A percentile compares a stretch with the other conserved stretches of the same genome.
phyloP scores from a whole-genome alignment of 2,329 filamentous ascomycete species.

The Ceratocystis lukuohia region DNA sequence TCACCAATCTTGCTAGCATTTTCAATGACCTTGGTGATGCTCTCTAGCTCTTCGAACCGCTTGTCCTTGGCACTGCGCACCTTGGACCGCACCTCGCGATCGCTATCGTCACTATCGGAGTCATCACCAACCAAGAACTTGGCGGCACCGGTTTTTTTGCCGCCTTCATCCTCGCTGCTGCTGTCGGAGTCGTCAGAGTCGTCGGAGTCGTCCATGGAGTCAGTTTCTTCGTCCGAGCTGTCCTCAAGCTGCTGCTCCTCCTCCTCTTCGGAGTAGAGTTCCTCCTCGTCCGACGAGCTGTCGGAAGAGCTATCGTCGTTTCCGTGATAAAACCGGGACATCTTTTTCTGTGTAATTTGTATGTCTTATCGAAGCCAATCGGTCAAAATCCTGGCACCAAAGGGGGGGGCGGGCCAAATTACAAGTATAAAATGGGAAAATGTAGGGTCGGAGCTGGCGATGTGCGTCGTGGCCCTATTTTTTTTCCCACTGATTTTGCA shows the following conservation, averaged over 20 bases:
- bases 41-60: slow-evolving; percentile 83
- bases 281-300: slow-evolving; percentile 91
- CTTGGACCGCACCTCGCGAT: slow-evolving; percentile 70
- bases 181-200: slow-evolving; percentile 39
- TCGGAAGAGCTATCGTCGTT: slow-evolving; percentile 88
- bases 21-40: slow-evolving; percentile 79
- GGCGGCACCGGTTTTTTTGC: slow-evolving; percentile 56
- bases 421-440: slow-evolving; percentile 15
- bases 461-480: slow-evolving; percentile 17
- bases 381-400: not conserved
- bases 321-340: slow-evolving; percentile 96
- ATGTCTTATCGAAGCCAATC: not conserved
- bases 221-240: slow-evolving; percentile 37
- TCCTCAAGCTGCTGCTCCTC: slow-evolving; percentile 38
- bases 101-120: slow-evolving; percentile 71
- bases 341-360: slow-evolving; percentile 27
- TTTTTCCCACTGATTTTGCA: slow-evolving; percentile 18
- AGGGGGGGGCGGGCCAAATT: slow-evolving; percentile 5
- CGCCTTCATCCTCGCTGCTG: slow-evolving; percentile 51
- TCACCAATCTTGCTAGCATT: slow-evolving; percentile 97
- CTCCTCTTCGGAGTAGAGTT: slow-evolving; percentile 74
- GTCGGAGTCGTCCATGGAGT: slow-evolving; percentile 38
- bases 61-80: slow-evolving; percentile 99
- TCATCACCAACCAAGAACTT: slow-evolving; percentile 70
- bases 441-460: slow-evolving; percentile 17